phyloP scores from a whole-genome alignment of 1,139 yeast species.

The Candida smagusa region DNA sequence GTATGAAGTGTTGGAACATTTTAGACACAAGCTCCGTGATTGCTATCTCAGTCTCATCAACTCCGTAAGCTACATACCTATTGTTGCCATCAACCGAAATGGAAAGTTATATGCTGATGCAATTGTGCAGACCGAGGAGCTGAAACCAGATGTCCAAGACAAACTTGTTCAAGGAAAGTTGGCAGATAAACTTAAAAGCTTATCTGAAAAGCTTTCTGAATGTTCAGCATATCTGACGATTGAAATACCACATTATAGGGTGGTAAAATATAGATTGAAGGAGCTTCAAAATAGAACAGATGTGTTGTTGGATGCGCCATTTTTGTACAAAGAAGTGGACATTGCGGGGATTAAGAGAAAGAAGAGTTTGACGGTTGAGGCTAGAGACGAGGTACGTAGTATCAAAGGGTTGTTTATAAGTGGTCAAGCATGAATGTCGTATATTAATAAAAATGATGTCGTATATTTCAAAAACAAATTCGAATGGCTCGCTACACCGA shows the following conservation, averaged over 20 bases:
- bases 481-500: slow-evolving; percentile 1
- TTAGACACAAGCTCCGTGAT: slow-evolving; percentile 34
- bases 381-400: slow-evolving; percentile 39
- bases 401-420: slow-evolving; percentile 47
- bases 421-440: slow-evolving; percentile 27
- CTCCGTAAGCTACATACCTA: slow-evolving; percentile 39
- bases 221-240: slow-evolving; percentile 28
- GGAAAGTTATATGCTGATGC: slow-evolving; percentile 41
- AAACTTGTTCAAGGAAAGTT: slow-evolving; percentile 26
- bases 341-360: slow-evolving; percentile 16
- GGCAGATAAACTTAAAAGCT: slow-evolving; percentile 20
- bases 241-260: slow-evolving; percentile 36
- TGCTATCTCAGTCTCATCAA: slow-evolving; percentile 34
- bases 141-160: slow-evolving; percentile 20
- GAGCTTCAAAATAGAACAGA: slow-evolving; percentile 39
- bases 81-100: slow-evolving; percentile 34
- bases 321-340: slow-evolving; percentile 12
- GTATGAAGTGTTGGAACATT: slow-evolving; percentile 33
- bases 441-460: too few relatives aligned
- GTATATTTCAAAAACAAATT: too few relatives aligned
- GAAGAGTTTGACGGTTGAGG: slow-evolving; percentile 33
- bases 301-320: slow-evolving; percentile 27
- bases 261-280: slow-evolving; percentile 28
- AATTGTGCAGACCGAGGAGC: slow-evolving; percentile 31
- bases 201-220: slow-evolving; percentile 21